Evolutionary conservation across 2,329 filamentous ascomycete species (phyloP).

Genomic region (Aspergillus alliaceus): DNA sequence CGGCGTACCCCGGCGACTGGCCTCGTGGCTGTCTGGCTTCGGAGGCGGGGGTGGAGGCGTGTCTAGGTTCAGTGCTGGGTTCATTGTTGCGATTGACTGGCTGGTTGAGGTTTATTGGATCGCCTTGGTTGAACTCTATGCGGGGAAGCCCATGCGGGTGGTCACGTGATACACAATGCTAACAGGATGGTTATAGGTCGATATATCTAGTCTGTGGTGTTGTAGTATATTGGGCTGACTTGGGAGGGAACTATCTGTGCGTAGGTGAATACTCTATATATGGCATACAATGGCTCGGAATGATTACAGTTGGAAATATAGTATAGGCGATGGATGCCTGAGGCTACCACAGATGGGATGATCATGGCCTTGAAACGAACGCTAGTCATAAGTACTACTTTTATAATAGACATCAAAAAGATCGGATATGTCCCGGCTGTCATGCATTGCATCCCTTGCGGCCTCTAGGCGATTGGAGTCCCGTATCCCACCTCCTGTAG

Average conservation of each 20-base stretch:
- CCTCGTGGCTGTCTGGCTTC: conserved; percentile 69
- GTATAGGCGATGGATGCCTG: neutral
- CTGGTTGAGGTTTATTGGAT: too few relatives aligned
- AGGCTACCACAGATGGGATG: neutral
- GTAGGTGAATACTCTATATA: too few relatives aligned
- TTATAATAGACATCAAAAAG: neutral
- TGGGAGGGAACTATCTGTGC: too few relatives aligned
- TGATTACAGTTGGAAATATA: too few relatives aligned
- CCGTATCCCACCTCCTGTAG: neutral
- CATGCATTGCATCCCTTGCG: neutral
- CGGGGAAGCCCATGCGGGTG: too few relatives aligned
- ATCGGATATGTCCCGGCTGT: neutral
- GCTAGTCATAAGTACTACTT: neutral
- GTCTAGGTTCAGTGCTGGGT: conserved; percentile 46
- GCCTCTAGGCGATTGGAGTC: neutral
- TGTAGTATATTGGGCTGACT: too few relatives aligned
- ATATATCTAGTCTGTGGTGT: too few relatives aligned
- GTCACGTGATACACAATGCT: too few relatives aligned
- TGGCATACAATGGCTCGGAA: too few relatives aligned
- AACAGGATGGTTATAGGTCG: too few relatives aligned
- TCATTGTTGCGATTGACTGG: conserved; percentile 19
- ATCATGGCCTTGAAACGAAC: neutral
- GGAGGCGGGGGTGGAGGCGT: conserved; percentile 70
- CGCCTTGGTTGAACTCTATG: too few relatives aligned
- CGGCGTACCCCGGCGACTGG: conserved; percentile 67